Evolutionary conservation across 2,329 filamentous ascomycete species (phyloP).

Genomic region (Penicillium sp.): DNA sequence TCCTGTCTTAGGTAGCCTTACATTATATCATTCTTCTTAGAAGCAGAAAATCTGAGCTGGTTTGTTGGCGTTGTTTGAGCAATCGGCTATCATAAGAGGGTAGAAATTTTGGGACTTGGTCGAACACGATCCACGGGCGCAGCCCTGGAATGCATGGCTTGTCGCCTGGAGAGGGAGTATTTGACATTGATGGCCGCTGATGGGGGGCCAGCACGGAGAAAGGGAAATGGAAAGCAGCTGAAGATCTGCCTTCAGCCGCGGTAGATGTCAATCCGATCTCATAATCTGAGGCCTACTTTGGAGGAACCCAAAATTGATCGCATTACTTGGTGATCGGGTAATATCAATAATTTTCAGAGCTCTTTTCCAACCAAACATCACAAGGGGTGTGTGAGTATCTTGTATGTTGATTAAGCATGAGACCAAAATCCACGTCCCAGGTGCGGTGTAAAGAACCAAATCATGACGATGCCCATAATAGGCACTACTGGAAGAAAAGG

Average conservation of each 20-base stretch:
- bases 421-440: neutral
- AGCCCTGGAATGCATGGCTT: neutral
- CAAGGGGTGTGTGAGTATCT: no score
- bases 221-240: neutral
- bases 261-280: conserved; percentile 11
- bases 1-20: neutral
- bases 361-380: no score
- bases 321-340: neutral
- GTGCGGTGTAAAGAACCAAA: neutral
- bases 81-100: neutral
- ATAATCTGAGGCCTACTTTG: neutral
- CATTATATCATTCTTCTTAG: neutral
- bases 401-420: neutral
- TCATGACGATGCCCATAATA: neutral
- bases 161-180: neutral
- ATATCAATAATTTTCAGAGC: neutral
- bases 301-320: neutral
- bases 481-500: neutral
- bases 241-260: conserved; percentile 2
- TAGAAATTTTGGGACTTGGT: neutral
- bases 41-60: neutral
- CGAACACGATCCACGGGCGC: neutral
- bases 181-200: neutral
- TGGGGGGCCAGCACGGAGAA: neutral
- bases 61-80: neutral